phyloP scores from a whole-genome alignment of 129 eudicot species.

The Lactuca saligna region DNA sequence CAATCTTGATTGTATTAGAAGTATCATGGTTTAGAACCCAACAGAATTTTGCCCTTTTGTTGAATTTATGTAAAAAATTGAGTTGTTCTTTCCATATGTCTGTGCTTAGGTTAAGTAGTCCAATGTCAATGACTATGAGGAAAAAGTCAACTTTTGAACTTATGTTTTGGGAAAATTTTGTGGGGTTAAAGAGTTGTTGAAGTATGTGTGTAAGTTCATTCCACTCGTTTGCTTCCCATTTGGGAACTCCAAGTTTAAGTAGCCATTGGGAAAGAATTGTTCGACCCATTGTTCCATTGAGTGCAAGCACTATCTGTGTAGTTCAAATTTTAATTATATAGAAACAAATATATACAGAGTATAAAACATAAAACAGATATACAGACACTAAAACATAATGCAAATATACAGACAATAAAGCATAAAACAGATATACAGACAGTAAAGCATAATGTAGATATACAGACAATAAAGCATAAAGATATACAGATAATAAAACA shows the following conservation, averaged over 20 bases:
- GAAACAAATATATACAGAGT: no score
- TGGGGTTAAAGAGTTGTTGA: constrained; percentile 45
- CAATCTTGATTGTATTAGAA: constrained; percentile 64
- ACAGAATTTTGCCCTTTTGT: constrained; percentile 53
- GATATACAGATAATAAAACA: no score
- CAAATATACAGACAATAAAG: no score
- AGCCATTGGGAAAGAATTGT: constrained; percentile 65
- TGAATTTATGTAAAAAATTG: constrained; percentile 53
- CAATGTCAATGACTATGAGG: constrained; percentile 69
- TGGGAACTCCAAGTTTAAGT: constrained; percentile 41
- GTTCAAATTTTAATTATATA: constrained; percentile 7
- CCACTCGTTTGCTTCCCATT: constrained; percentile 84
- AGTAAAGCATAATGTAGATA: no score
- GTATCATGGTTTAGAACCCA: constrained; percentile 90
- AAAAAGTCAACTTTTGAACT: constrained; percentile 34
- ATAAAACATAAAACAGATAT: no score
- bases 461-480: no score
- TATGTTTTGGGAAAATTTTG: constrained; percentile 25
- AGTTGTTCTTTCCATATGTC: constrained; percentile 89
- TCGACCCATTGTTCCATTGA: constrained; percentile 62
- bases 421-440: no score
- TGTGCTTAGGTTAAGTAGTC: constrained; percentile 72
- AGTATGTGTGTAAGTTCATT: constrained; percentile 72
- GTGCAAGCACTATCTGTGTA: constrained; percentile 81
- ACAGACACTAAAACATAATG: no score